Base-by-base conservation (phyloP, 257 asterid genomes). In the Nicotiana attenuata region DNA sequence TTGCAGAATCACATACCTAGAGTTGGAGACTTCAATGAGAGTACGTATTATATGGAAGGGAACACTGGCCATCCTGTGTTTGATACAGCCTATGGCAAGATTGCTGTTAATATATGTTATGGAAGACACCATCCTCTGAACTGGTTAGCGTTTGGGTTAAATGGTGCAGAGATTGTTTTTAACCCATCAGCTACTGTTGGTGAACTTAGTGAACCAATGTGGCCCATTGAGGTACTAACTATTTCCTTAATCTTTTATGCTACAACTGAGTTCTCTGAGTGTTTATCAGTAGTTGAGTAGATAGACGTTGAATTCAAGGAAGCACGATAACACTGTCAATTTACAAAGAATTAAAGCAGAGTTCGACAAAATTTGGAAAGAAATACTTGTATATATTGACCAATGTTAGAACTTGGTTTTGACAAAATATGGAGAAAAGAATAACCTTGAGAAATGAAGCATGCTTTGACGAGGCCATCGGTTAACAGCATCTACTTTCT, bases 161-260 rank as follows among this genome's bases (percentile, higher is more conserved):
- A 96, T 75, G 98, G 98, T 1, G 99, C 99, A 15, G 99, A 96
- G 89, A 94, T 96, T 80, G 94, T 96, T 73, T 94, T 96, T 81
- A 94, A 96, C 85, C 99, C 99, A 22, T 93, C 99, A 9, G 98
- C 99, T 78, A 96, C 98, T 28, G 99, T 96, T 45, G 99, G 98
- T 65, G 99, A 93, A 85, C 98, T 96, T 85, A 96, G 99, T 52
- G 99, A 96, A 91, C 98, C 99, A 47, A 96, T 96, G 99, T 96
- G 99, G 99, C 94, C 99, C 83, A 88, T 96, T 28, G 99, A 96
- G 99, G 99, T 96, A 89, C 65, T 79, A 7, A 89, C 65, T 79
- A 5, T 61, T 79, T 67, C 68, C 13, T 20, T 68, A 7, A 33
- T 29, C 47, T 20, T 13, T 47, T 73, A 47, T 47, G 78, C 61